Conservation (phyloP, 169 alveolate species). For the Theileria equi region DNA sequence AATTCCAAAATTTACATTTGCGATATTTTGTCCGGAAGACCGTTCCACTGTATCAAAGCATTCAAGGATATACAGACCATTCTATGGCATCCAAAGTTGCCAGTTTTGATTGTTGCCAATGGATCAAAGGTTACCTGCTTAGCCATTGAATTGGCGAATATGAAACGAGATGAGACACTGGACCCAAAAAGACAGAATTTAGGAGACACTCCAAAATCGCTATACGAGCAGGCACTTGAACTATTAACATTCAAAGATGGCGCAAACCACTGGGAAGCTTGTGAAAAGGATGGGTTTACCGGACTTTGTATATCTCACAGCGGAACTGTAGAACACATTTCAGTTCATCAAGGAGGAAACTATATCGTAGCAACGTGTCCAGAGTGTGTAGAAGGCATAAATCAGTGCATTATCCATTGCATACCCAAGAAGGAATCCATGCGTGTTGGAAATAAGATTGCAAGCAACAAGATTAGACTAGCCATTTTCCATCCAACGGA, state of each 20-base stretch:
- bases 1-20: conserved; percentile 1
- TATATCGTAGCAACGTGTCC: conserved; percentile 53
- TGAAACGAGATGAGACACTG: too few species aligned
- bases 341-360: conserved; percentile 18
- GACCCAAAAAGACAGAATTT: neutral
- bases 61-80: conserved; percentile 15
- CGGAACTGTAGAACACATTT: conserved; percentile 6
- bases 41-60: conserved; percentile 29
- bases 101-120: conserved; percentile 35
- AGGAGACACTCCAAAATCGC: neutral
- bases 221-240: neutral
- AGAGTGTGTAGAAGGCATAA: conserved; percentile 19
- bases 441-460: conserved; percentile 47
- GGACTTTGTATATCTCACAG: neutral
- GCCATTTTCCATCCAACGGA: conserved; percentile 64
- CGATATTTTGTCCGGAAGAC: conserved; percentile 37
- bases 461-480: conserved; percentile 34
- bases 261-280: conserved; percentile 1
- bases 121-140: conserved; percentile 21
- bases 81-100: conserved; percentile 57
- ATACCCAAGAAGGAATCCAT: conserved; percentile 40
- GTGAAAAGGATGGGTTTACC: conserved; percentile 16
- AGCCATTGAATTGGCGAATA: conserved; percentile 50
- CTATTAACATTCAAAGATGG: neutral
- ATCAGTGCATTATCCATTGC: conserved; percentile 58